Evolutionary conservation across 2,329 filamentous ascomycete genomes (phyloP).

Genomic region (Esteya vermicola): DNA sequence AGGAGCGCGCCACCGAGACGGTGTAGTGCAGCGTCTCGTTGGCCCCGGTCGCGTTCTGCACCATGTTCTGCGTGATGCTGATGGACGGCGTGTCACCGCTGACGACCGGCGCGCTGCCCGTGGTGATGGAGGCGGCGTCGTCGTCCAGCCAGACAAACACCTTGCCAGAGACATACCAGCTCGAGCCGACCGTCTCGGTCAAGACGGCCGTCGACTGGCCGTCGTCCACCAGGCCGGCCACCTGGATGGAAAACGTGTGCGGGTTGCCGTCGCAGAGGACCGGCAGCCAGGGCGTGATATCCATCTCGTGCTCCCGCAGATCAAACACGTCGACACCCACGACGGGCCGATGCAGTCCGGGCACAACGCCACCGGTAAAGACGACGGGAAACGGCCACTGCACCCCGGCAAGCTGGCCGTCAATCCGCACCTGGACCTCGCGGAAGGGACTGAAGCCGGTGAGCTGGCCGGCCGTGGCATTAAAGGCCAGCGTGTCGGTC

Average conservation of each 20-base stretch:
- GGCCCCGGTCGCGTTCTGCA: conserved; percentile 30
- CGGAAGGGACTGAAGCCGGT: conserved; percentile 61
- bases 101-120: conserved; percentile 16
- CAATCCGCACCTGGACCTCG: conserved; percentile 64
- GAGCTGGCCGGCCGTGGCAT: conserved; percentile 36
- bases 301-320: conserved; percentile 65
- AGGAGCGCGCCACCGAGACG: conserved; percentile 37
- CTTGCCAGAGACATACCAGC: conserved; percentile 68
- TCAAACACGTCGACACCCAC: conserved; percentile 71
- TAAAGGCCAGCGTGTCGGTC: conserved; percentile 45
- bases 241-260: conserved; percentile 54
- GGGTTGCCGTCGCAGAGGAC: conserved; percentile 48
- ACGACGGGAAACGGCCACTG: conserved; percentile 73
- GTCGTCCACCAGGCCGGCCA: conserved; percentile 50
- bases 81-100: conserved; percentile 19
- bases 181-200: conserved; percentile 42
- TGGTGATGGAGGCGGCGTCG: conserved; percentile 33
- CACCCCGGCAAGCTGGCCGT: conserved; percentile 57
- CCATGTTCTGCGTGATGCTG: conserved; percentile 31
- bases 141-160: conserved; percentile 62
- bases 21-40: conserved; percentile 48
- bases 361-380: conserved; percentile 68
- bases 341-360: conserved; percentile 63
- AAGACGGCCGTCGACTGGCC: conserved; percentile 29
- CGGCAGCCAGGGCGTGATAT: conserved; percentile 64